Conservation (phyloP, 2,329 filamentous ascomycete genomes). For the Fusarium subglutinans region DNA sequence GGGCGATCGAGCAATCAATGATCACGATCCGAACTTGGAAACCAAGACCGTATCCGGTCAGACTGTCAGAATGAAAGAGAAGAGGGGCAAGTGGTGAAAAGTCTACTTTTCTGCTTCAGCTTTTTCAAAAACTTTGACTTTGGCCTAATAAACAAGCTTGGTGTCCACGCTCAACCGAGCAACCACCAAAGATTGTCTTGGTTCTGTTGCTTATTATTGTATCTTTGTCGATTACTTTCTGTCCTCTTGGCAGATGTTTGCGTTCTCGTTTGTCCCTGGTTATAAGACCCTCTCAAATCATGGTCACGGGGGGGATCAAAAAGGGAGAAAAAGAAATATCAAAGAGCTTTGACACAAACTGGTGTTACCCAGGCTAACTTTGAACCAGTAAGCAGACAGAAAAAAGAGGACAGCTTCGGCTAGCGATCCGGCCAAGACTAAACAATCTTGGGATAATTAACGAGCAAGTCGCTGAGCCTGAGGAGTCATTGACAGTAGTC, state of each 20-base stretch:
- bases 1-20: conserved; percentile 10
- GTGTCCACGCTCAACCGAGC: conserved; percentile 7
- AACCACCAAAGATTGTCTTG: conserved; percentile 4
- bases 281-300: conserved; percentile 18
- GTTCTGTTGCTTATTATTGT: background rate
- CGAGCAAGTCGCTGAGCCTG: conserved; percentile 10
- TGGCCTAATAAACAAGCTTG: conserved; percentile 25
- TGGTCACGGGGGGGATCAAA: conserved; percentile 17
- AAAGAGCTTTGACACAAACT: conserved; percentile 11
- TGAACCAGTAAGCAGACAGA: conserved; percentile 13
- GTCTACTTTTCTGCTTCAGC: conserved; percentile 12
- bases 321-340: conserved; percentile 12
- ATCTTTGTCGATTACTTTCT: conserved; percentile 12
- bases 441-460: conserved; percentile 8
- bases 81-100: conserved; percentile 29
- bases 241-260: conserved; percentile 10
- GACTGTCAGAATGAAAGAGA: background rate
- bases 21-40: conserved; percentile 8
- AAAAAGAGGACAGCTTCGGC: conserved; percentile 17
- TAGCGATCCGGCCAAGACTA: conserved; percentile 27
- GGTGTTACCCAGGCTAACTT: conserved; percentile 12
- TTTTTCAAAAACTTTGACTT: conserved; percentile 21
- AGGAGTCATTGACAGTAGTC: conserved; percentile 28
- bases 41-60: conserved; percentile 20
- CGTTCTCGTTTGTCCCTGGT: conserved; percentile 9